Base-by-base conservation (phyloP, 1,139 yeast genomes). In the Lodderomyces pseudojiufengensis region DNA sequence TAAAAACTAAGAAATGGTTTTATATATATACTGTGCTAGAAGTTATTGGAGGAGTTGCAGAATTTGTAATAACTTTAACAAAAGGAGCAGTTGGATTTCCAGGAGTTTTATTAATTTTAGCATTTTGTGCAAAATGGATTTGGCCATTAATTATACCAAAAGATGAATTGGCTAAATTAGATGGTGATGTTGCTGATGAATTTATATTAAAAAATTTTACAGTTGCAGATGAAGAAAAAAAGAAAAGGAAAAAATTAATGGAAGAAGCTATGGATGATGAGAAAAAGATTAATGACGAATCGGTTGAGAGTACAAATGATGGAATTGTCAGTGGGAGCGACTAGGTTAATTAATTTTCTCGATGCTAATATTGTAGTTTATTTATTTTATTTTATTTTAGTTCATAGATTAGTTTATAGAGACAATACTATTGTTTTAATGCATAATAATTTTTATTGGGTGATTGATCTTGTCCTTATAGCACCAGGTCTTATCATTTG, bases 51-150 rank as follows among this genome's bases (percentile, higher is more conserved):
- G 83, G 81, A 34, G 82, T 76, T 0, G 84, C 78, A 0, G 97
- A 92, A 53, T 83, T 87, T 47, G 95, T 81, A 0, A 88, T 92
- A 26, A 84, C 95, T 0, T 77, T 83, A 53, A 85, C 96, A 0
- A 78, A 73, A 41, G 97, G 92, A 0, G 97, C 98, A 0, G 88
- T 92, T 26, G 97, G 96, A 2, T 92, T 92, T 52, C 98, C 98
- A 0, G 84, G 87, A 1, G 87, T 90, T 0, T 62, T 92, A 36
- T 46, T 70, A 49, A 55, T 67, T 36, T 67, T 68, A 44, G 71
- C 92, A 32, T 52, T 70, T 14, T 73, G 87, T 36, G 86, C 86
- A 39, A 76, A 76, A 24, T 66, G 88, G 51, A 75, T 86, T 0
- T 80, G 92, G 65, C 87, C 86, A 0, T 56, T 57, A 37, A 52